Evolutionary conservation across 495 filamentous ascomycete species (phyloP).

Genomic region (Endocarpon pusillum): DNA sequence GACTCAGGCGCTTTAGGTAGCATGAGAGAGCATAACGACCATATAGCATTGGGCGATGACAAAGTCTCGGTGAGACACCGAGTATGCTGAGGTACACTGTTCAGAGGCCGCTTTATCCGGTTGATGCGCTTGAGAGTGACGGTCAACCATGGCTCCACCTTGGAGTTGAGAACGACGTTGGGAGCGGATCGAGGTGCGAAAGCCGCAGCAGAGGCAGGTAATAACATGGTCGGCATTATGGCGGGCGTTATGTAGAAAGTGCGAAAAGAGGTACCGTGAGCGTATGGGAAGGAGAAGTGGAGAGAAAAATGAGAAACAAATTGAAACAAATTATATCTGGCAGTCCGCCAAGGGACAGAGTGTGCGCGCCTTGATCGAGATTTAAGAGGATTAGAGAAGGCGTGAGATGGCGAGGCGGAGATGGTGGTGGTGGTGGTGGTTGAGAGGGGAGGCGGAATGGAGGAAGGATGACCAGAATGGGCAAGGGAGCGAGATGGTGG

Average conservation of each 20-base stretch:
- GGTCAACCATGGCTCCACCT: constrained; percentile 96
- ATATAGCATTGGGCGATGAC: constrained; percentile 81
- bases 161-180: constrained; percentile 83
- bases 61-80: constrained; percentile 94
- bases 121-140: constrained; percentile 94
- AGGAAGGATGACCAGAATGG: constrained; percentile 2
- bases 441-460: too few relatives aligned
- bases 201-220: constrained; percentile 88
- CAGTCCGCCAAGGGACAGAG: not conserved
- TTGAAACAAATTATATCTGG: not conserved
- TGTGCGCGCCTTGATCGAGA: not conserved
- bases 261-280: not conserved
- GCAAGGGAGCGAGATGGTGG: not conserved
- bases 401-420: not conserved
- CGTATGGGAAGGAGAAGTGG: not conserved
- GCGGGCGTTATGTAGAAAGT: constrained; percentile 14
- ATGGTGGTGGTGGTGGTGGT: not conserved
- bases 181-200: constrained; percentile 92
- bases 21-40: constrained; percentile 90
- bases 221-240: constrained; percentile 78
- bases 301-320: not conserved
- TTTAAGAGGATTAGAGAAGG: not conserved
- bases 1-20: constrained; percentile 79
- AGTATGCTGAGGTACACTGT: constrained; percentile 92
- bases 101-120: constrained; percentile 90